A percentile compares a stretch with the other conserved stretches of the same genome.
Conservation (phyloP, 2,329 filamentous ascomycete species). For the Fusarium humuli region DNA sequence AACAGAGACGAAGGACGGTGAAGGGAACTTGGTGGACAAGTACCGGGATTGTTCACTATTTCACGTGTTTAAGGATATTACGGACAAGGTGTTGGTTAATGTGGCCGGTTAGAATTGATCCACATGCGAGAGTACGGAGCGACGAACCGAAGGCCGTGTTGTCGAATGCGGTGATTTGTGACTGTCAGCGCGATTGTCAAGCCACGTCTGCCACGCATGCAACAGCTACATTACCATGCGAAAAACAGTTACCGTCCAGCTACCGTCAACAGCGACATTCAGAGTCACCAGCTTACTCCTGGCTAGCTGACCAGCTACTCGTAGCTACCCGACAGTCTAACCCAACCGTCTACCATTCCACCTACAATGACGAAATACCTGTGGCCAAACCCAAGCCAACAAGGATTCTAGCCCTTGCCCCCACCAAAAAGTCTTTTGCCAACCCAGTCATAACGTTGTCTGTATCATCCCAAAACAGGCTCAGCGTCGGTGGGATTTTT, state of each 20-base stretch:
- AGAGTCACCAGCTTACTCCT: not conserved
- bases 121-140: not conserved
- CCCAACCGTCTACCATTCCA: not conserved
- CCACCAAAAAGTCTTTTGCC: constrained; percentile 31
- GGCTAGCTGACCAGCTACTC: not conserved
- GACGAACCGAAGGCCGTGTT: not conserved
- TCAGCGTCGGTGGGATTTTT: constrained; percentile 33
- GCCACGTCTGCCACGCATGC: not conserved
- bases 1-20: constrained; percentile 9
- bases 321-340: not conserved
- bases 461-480: constrained; percentile 17
- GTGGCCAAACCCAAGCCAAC: constrained; percentile 19
- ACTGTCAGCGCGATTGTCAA: not conserved
- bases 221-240: not conserved
- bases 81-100: constrained; percentile 55
- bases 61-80: constrained; percentile 75
- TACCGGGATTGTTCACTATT: constrained; percentile 78
- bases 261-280: not conserved
- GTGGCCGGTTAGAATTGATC: constrained; percentile 21
- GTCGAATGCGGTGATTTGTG: too few relatives aligned
- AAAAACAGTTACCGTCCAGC: not conserved
- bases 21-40: constrained; percentile 71
- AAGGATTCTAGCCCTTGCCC: constrained; percentile 41
- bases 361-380: constrained; percentile 44
- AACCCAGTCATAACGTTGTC: constrained; percentile 14